Base-by-base conservation (phyloP, 257 asterid species). In the Cruciata laevipes region DNA sequence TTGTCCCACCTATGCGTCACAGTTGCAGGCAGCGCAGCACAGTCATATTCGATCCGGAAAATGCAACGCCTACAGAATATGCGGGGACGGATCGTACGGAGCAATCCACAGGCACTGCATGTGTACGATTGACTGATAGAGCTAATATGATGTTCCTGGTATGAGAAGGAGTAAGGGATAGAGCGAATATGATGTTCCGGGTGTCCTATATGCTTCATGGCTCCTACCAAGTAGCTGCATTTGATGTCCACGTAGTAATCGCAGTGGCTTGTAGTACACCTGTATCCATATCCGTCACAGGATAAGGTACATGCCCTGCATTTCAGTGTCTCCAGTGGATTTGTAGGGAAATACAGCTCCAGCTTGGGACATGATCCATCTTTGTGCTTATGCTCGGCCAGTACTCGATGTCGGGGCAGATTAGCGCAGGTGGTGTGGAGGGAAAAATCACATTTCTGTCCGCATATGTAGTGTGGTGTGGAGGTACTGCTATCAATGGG, bases 1-100 rank as follows among this genome's bases (percentile, higher is more conserved):
- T 25, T 24, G 21, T 59, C 66, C 67, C 67, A 60, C 17, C 61
- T 44, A 27, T 69, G 67, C 30, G 14, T 17, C 17, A 69, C 49
- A 20, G 13, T 37, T 18, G 13, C 14, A 1, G 66, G 73, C 3
- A 38, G 56, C 59, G 10, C 24, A 35, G 59, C 73, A 58, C 65
- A 69, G 13, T 24, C 16, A 40, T 40, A 40, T 1, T 16, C 47
- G 13, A 40, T 8, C 1, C 3, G 7, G 47, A 40, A 40, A 40
- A 1, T 1, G 13, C 47, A 40, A 40, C 7, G 38, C 38, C 6
- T 35, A 35, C 38, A 35, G 8, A 27, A 27, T 27, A 27, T 33
- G 6, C 4, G 37, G 8, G 8, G 38, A 35, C 9, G n/a, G n/a
- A n/a, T n/a, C n/a, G n/a, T n/a, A n/a, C n/a, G n/a, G n/a, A n/a